Percentiles rank a stretch among this genome's conserved stretches.
Conservation (phyloP, 2,329 filamentous ascomycete genomes). For the Achaetomium macrosporum region DNA sequence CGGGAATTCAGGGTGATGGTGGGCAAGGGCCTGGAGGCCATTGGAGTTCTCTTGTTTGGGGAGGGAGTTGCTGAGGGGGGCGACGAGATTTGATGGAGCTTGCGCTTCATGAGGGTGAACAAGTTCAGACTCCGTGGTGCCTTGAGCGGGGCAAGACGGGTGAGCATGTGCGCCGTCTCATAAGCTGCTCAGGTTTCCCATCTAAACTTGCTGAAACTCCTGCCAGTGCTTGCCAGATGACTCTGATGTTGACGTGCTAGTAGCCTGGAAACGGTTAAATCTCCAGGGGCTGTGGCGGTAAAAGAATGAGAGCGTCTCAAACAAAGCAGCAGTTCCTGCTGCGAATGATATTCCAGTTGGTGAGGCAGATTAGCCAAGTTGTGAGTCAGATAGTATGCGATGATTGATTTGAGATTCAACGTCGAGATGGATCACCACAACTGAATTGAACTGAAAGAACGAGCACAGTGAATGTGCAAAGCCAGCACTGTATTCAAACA, state of each 20-base stretch:
- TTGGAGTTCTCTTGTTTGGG: not conserved
- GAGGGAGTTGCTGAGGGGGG: conserved; percentile 2
- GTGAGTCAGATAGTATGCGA: too few relatives aligned
- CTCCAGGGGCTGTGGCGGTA: too few relatives aligned
- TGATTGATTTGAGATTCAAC: too few relatives aligned
- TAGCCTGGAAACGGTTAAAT: too few relatives aligned
- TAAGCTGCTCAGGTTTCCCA: not conserved
- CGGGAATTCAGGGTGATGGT: conserved; percentile 54
- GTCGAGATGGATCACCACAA: too few relatives aligned
- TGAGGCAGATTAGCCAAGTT: too few relatives aligned
- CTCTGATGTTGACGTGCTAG: not conserved
- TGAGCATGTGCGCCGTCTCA: conserved; percentile 5
- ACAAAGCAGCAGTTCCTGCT: too few relatives aligned
- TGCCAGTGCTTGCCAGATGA: not conserved
- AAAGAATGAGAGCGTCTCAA: too few relatives aligned
- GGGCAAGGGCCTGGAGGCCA: not conserved
- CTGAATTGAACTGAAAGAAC: too few relatives aligned
- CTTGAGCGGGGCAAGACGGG: not conserved
- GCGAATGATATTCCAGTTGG: too few relatives aligned
- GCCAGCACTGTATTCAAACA: too few relatives aligned
- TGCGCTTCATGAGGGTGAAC: conserved; percentile 23
- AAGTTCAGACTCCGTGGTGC: not conserved
- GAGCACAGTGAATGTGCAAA: too few relatives aligned
- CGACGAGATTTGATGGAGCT: conserved; percentile 14
- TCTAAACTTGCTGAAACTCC: not conserved